Evolutionary conservation across 495 filamentous ascomycete species (phyloP).

Genomic region (Ascodesmis nigricans): DNA sequence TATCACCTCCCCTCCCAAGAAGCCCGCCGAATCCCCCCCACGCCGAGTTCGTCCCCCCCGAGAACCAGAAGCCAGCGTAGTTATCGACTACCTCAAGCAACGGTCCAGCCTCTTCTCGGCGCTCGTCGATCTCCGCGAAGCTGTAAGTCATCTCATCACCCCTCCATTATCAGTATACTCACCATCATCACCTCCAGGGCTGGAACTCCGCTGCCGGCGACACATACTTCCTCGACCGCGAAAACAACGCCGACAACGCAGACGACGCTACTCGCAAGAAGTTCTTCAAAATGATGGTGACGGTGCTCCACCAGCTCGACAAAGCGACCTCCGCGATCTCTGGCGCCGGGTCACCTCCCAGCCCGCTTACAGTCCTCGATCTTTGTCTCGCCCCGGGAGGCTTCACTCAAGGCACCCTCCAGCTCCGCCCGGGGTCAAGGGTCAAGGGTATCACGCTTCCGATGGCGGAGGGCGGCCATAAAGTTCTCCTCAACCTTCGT

Average conservation of each 20-base stretch:
- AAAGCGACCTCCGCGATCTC: background rate
- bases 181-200: no score
- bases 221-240: slow-evolving; percentile 22
- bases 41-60: no score
- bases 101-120: no score
- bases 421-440: background rate
- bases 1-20: no score
- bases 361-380: slow-evolving; percentile 27
- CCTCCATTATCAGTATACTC: no score
- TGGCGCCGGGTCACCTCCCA: slow-evolving; percentile 12
- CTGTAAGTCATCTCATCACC: no score
- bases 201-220: slow-evolving; percentile 27
- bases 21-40: no score
- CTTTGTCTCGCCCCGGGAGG: slow-evolving; percentile 38
- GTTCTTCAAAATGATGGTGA: background rate
- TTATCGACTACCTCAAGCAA: no score
- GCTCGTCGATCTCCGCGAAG: no score
- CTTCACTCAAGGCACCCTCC: slow-evolving; percentile 24
- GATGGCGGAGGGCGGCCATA: background rate
- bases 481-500: background rate
- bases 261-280: slow-evolving; percentile 17
- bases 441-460: slow-evolving; percentile 1
- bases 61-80: no score
- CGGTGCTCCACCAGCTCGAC: slow-evolving; percentile 22
- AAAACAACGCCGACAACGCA: slow-evolving; percentile 20